These are phyloP conservation scores for Parietaria judaica DNA, from an alignment of 306 rosid genomes.

Conservation along the genomic window DNA sequence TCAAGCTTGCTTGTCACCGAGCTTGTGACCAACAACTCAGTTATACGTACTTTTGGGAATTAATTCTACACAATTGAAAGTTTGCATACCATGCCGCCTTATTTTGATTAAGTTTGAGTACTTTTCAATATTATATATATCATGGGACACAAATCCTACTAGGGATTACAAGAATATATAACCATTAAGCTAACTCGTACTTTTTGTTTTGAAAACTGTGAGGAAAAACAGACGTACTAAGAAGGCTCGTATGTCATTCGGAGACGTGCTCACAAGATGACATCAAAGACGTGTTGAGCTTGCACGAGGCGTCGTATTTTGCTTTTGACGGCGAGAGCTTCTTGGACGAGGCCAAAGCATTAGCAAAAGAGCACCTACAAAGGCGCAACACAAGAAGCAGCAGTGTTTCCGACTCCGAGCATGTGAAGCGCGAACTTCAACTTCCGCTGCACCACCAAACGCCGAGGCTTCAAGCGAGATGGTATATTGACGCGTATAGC, in stretches of 20 bases:
- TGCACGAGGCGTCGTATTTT: constrained; percentile 44
- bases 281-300: constrained; percentile 40
- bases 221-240: constrained; percentile 33
- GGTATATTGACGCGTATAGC: constrained; percentile 43
- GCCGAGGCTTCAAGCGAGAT: constrained; percentile 36
- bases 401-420: neutral
- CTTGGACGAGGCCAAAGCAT: constrained; percentile 43
- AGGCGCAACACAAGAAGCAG: neutral
- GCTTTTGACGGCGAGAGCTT: constrained; percentile 38
- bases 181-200: too few relatives aligned
- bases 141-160: too few relatives aligned
- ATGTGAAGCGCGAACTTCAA: constrained; percentile 40
- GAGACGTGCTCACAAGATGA: constrained; percentile 15
- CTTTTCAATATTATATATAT: too few relatives aligned
- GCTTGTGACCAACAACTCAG: too few relatives aligned
- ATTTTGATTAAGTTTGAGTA: too few relatives aligned
- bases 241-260: constrained; percentile 27
- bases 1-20: too few relatives aligned
- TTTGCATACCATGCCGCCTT: too few relatives aligned
- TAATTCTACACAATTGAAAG: too few relatives aligned
- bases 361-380: constrained; percentile 26
- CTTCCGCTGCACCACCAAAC: constrained; percentile 38
- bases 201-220: too few relatives aligned
- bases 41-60: too few relatives aligned
- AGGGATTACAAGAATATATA: too few relatives aligned